A percentile compares a stretch with the other conserved stretches of the same genome.
These are phyloP conservation scores for Aspergillus pseudoviridinutans DNA, from an alignment of 2,329 filamentous ascomycete genomes.

Conservation along the genomic window DNA sequence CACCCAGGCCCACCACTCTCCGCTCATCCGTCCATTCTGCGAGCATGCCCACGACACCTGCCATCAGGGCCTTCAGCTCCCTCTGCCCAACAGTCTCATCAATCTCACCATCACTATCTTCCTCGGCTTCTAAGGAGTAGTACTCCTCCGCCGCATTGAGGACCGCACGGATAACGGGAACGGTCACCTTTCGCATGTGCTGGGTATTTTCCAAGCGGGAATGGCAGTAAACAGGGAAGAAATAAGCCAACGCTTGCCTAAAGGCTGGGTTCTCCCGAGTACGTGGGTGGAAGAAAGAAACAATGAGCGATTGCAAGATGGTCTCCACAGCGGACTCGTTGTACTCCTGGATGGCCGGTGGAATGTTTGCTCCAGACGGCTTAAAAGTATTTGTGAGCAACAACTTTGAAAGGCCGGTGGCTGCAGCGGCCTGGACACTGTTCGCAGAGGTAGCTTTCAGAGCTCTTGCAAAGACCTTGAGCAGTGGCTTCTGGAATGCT, in stretches of 20 bases:
- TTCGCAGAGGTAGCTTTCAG: constrained; percentile 67
- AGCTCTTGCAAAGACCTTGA: constrained; percentile 82
- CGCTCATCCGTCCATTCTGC: constrained; percentile 95
- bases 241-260: constrained; percentile 84
- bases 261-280: constrained; percentile 76
- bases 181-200: constrained; percentile 70
- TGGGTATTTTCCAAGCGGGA: constrained; percentile 77
- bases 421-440: constrained; percentile 76
- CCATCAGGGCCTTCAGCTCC: constrained; percentile 52
- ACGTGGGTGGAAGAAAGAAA: constrained; percentile 85
- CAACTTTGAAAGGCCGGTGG: constrained; percentile 78
- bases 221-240: constrained; percentile 91
- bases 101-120: constrained; percentile 69
- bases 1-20: constrained; percentile 63
- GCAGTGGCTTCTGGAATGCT: constrained; percentile 57
- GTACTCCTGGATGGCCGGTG: constrained; percentile 37
- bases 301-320: constrained; percentile 76
- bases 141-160: constrained; percentile 56
- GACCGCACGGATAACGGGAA: constrained; percentile 71
- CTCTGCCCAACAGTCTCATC: constrained; percentile 71
- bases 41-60: constrained; percentile 72
- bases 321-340: constrained; percentile 61
- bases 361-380: constrained; percentile 51
- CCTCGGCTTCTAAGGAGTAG: constrained; percentile 68
- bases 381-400: constrained; percentile 72